Percentiles rank a stretch among this genome's conserved stretches.
phyloP scores from a whole-genome alignment of 345 rosid species.

The Acer campestre region DNA sequence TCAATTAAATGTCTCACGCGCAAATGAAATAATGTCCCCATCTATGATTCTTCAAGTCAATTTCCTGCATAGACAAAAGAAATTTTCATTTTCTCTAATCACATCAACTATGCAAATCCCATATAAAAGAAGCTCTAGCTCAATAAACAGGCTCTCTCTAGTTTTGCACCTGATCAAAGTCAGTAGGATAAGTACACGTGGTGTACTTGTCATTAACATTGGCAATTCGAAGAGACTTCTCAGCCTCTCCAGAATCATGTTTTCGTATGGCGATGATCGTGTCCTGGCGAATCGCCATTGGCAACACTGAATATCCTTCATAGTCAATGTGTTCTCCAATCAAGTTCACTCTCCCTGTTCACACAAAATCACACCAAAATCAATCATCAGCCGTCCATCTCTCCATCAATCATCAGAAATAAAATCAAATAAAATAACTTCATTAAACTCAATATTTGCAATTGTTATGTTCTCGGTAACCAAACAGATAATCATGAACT shows the following conservation, averaged over 20 bases:
- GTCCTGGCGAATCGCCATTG: conserved; percentile 98
- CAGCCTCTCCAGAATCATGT: conserved; percentile 41
- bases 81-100: background rate
- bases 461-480: no score
- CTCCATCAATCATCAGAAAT: background rate
- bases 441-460: no score
- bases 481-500: no score
- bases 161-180: conserved; percentile 73
- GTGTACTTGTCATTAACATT: conserved; percentile 77
- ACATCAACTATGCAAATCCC: background rate
- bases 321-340: conserved; percentile 98
- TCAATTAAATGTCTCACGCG: conserved; percentile 54
- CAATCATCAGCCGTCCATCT: background rate
- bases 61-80: conserved; percentile 52
- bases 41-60: conserved; percentile 85
- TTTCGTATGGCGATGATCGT: conserved; percentile 83
- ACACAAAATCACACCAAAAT: background rate
- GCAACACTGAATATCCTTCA: conserved; percentile 96
- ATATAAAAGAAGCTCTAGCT: background rate
- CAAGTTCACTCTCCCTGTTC: conserved; percentile 92
- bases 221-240: conserved; percentile 62
- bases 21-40: conserved; percentile 98
- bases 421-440: background rate
- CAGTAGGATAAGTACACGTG: conserved; percentile 75
- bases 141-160: background rate